Percentiles rank a stretch among this genome's conserved stretches.
Conservation (phyloP, 345 rosid species). For the Physaria fendleri region DNA sequence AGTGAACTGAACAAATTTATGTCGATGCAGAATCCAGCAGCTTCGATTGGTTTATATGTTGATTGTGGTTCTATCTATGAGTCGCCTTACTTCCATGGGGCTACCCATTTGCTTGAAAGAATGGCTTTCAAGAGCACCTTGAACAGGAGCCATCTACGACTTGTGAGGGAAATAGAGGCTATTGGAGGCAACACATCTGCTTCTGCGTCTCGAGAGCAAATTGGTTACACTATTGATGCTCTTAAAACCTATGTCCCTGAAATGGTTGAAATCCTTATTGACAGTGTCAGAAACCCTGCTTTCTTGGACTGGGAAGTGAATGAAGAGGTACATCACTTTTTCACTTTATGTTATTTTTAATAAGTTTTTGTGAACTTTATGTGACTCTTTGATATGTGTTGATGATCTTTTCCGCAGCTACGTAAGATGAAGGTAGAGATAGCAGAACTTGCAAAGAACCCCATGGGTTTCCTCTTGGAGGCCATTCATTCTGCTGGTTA, state of each 20-base stretch:
- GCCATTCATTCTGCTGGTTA: constrained; percentile 68
- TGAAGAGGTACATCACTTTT: constrained; percentile 46
- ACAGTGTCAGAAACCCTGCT: constrained; percentile 63
- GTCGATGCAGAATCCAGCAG: constrained; percentile 48
- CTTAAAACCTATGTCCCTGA: constrained; percentile 62
- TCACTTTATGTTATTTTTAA: background rate
- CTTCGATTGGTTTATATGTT: constrained; percentile 57
- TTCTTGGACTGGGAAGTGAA: constrained; percentile 82
- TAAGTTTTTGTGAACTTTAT: background rate
- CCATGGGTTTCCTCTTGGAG: constrained; percentile 63
- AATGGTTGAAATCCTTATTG: constrained; percentile 72
- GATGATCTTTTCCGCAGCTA: constrained; percentile 35
- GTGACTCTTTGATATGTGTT: background rate
- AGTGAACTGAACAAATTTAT: constrained; percentile 4
- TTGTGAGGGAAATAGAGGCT: constrained; percentile 73
- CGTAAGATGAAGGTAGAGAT: constrained; percentile 51
- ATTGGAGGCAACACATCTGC: constrained; percentile 62
- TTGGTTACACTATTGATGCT: constrained; percentile 64
- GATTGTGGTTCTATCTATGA: constrained; percentile 69
- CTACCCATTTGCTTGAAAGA: constrained; percentile 63
- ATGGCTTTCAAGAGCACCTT: constrained; percentile 78
- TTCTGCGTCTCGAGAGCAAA: constrained; percentile 69
- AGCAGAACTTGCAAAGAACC: constrained; percentile 51
- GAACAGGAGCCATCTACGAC: constrained; percentile 54
- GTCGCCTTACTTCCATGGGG: constrained; percentile 53